These are phyloP conservation scores for Astrocystis sublimbata DNA, from an alignment of 495 filamentous ascomycete genomes.

Conservation along the genomic window DNA sequence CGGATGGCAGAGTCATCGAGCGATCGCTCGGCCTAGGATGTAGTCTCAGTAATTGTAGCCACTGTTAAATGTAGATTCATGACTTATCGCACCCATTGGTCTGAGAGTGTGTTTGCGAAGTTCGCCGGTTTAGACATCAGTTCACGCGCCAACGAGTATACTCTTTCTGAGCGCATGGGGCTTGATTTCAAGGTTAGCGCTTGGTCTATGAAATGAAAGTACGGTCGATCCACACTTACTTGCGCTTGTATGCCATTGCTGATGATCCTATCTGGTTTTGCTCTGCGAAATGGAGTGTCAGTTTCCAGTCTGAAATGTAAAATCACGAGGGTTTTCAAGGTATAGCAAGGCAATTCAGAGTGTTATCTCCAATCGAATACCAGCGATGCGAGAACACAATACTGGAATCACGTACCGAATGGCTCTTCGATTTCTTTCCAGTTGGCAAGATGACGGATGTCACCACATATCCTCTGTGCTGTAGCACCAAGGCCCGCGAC, in stretches of 20 bases:
- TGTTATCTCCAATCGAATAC: not conserved
- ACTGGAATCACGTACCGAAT: conserved; percentile 49
- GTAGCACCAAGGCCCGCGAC: conserved; percentile 82
- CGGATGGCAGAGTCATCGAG: conserved; percentile 66
- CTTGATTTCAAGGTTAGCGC: not conserved
- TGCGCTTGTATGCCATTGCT: conserved; percentile 83
- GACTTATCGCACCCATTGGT: conserved; percentile 79
- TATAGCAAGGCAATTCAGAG: not conserved
- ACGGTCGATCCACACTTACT: conserved; percentile 33
- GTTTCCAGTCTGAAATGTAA: conserved; percentile 3
- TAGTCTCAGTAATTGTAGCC: not conserved
- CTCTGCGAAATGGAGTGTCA: conserved; percentile 1
- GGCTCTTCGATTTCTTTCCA: conserved; percentile 90
- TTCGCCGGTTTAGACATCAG: conserved; percentile 66
- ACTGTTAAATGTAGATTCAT: conserved; percentile 47
- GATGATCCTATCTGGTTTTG: conserved; percentile 21
- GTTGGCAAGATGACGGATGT: conserved; percentile 74
- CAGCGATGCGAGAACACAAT: not conserved
- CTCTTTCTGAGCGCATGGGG: conserved; percentile 82
- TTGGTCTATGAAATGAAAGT: not conserved
- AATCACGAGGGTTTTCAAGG: not conserved
- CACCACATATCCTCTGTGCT: conserved; percentile 67
- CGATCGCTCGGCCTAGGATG: conserved; percentile 28
- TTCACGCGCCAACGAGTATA: conserved; percentile 73
- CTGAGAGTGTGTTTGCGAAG: conserved; percentile 73